phyloP scores from a whole-genome alignment of 1,284 basidiomycete genomes.

The Cryptococcus sp. region DNA sequence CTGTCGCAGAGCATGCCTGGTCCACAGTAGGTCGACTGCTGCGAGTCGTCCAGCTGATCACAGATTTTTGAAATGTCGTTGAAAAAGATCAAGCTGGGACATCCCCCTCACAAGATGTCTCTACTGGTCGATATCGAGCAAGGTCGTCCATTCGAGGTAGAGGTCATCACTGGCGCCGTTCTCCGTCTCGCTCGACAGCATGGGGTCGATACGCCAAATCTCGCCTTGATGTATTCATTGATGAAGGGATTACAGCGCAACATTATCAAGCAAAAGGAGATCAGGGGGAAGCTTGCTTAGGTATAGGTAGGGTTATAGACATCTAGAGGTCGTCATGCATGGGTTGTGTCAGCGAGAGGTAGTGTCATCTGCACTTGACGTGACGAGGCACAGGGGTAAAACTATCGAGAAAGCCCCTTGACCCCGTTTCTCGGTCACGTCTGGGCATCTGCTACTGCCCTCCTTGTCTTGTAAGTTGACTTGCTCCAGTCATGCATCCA shows the following conservation, averaged over 20 bases:
- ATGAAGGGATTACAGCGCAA: conserved; percentile 35
- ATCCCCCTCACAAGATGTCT: conserved; percentile 36
- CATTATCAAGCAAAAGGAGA: conserved; percentile 2
- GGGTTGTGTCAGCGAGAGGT: too few species aligned
- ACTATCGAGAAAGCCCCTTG: too few species aligned
- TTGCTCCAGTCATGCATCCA: too few species aligned
- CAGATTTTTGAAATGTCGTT: conserved; percentile 12
- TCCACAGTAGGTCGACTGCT: conserved; percentile 12
- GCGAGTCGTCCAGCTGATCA: neutral
- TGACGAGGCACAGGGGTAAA: too few species aligned
- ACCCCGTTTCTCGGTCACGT: too few species aligned
- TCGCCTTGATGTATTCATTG: conserved; percentile 34
- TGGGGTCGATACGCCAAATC: conserved; percentile 22
- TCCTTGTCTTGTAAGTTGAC: too few species aligned
- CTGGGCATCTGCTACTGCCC: too few species aligned
- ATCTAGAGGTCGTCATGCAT: too few species aligned
- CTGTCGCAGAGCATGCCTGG: conserved; percentile 18
- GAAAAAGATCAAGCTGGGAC: conserved; percentile 5
- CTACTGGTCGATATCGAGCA: conserved; percentile 41
- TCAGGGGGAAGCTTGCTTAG: too few species aligned
- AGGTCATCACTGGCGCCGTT: conserved; percentile 40
- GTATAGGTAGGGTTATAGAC: too few species aligned
- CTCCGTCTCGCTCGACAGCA: conserved; percentile 30
- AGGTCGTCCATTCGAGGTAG: conserved; percentile 44
- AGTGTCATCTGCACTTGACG: too few species aligned